Base-by-base conservation (phyloP, 495 filamentous ascomycete species). In the Amorphotheca resinae region DNA sequence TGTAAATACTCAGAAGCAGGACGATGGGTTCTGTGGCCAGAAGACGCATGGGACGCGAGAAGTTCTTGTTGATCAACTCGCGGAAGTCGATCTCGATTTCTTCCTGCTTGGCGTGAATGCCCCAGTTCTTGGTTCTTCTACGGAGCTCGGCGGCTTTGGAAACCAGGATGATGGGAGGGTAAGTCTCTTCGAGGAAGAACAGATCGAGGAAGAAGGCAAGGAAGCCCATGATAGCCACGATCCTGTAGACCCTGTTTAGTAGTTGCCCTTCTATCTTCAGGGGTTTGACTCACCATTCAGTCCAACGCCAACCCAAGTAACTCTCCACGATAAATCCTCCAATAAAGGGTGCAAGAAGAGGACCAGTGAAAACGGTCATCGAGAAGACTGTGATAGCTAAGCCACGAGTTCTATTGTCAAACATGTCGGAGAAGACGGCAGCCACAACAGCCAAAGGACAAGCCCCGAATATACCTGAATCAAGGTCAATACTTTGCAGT, bases 61-160 rank as follows among this genome's bases (percentile, higher is more conserved):
- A 87, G 60, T 93, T 93, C 71, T 89, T 89, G 47, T 68, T 73
- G 31, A 93, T 31, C 9, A 93, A 67, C 61, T 93, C 83, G 22
- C 67, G 59, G 49, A 93, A 68, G 61, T 91, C 81, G 41, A 95
- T 70, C 58, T 93, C 86, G 48, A 93, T 87, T 64, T 93, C 86
- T 56, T 93, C 87, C 59, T 93, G 84, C 56, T 87, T 93, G 35
- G 87, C 84, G 63, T 93, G 86, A 49, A 95, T 93, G 34, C 84
- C 87, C 86, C 87, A 93, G 64, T 93, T 93, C 56, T 76, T 74
- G 5, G 87, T 93, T 33, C 81, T 64, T 9, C 84, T 82, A 36
- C 87, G 81, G 16, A 95, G 68, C 42, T 87, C 77, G 1, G 71
- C 59, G 4, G 87, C 87, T 61, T 93, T 93, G 20, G 64, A 57